Percentiles rank a stretch among this genome's conserved stretches.
phyloP scores from a whole-genome alignment of 2,329 filamentous ascomycete genomes.

The Pestalotiopsis sp. region DNA sequence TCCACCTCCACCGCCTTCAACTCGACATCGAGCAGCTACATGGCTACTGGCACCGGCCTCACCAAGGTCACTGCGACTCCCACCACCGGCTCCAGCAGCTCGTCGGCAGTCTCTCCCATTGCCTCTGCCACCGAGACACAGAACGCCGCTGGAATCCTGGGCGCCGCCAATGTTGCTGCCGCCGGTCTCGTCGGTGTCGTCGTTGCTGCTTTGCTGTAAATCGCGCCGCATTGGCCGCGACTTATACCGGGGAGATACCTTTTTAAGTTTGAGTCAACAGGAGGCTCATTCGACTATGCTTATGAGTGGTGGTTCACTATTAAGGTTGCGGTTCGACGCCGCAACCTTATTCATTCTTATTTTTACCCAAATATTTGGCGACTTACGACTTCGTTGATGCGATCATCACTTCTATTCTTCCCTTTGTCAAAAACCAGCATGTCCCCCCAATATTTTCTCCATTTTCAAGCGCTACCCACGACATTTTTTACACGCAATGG shows the following conservation, averaged over 20 bases:
- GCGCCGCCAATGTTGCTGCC: slow-evolving; percentile 46
- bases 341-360: slow-evolving; percentile 7
- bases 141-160: slow-evolving; percentile 43
- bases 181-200: slow-evolving; percentile 54
- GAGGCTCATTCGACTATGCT: slow-evolving; percentile 3
- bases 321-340: slow-evolving; percentile 7
- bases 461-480: slow-evolving; percentile 25
- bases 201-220: slow-evolving; percentile 55
- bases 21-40: slow-evolving; percentile 38
- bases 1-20: slow-evolving; percentile 41
- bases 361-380: slow-evolving; percentile 14
- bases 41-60: slow-evolving; percentile 31
- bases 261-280: background rate
- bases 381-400: slow-evolving; percentile 27
- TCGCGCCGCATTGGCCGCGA: slow-evolving; percentile 17
- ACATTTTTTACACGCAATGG: slow-evolving; percentile 32
- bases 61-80: slow-evolving; percentile 28
- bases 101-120: slow-evolving; percentile 24
- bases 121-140: slow-evolving; percentile 36
- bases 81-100: slow-evolving; percentile 29
- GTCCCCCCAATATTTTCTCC: background rate
- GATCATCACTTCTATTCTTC: slow-evolving; percentile 31
- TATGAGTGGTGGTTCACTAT: background rate
- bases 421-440: slow-evolving; percentile 35
- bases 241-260: slow-evolving; percentile 8